These are phyloP conservation scores for Clarireedia paspali DNA, from an alignment of 2,329 filamentous ascomycete genomes.

Conservation along the genomic window DNA sequence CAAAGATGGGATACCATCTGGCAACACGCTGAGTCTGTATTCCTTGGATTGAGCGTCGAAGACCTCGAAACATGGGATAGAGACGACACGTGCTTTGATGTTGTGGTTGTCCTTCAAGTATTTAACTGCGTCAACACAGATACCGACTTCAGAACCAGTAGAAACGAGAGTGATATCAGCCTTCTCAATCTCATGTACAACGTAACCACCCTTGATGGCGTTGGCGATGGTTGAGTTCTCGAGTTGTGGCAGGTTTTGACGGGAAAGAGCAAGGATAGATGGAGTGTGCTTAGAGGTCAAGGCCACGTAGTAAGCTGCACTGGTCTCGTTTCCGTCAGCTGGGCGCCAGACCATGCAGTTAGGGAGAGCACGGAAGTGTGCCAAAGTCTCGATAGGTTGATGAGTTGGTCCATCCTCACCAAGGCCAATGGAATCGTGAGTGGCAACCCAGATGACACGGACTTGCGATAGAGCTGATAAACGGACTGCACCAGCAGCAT, in stretches of 20 bases:
- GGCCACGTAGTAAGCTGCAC: conserved; percentile 93
- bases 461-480: conserved; percentile 86
- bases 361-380: conserved; percentile 96
- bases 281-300: conserved; percentile 86
- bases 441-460: conserved; percentile 91
- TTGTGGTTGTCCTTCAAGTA: conserved; percentile 82
- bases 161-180: conserved; percentile 86
- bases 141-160: conserved; percentile 91
- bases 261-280: conserved; percentile 87
- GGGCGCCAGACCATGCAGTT: conserved; percentile 99
- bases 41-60: conserved; percentile 93
- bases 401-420: conserved; percentile 98
- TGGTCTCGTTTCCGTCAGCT: conserved; percentile 96
- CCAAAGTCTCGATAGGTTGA: conserved; percentile 96
- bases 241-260: conserved; percentile 97
- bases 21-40: conserved; percentile 87
- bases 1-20: conserved; percentile 86
- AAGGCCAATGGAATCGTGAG: conserved; percentile 97
- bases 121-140: conserved; percentile 89
- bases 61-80: conserved; percentile 93
- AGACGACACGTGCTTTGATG: conserved; percentile 85
- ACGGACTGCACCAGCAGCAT: conserved; percentile 90
- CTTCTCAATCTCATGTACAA: conserved; percentile 73
- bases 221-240: conserved; percentile 87
- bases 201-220: conserved; percentile 92